A percentile compares a stretch with the other conserved stretches of the same genome.
These are phyloP conservation scores for Tilletia walkeri DNA, from an alignment of 1,284 basidiomycete genomes.

Conservation along the genomic window DNA sequence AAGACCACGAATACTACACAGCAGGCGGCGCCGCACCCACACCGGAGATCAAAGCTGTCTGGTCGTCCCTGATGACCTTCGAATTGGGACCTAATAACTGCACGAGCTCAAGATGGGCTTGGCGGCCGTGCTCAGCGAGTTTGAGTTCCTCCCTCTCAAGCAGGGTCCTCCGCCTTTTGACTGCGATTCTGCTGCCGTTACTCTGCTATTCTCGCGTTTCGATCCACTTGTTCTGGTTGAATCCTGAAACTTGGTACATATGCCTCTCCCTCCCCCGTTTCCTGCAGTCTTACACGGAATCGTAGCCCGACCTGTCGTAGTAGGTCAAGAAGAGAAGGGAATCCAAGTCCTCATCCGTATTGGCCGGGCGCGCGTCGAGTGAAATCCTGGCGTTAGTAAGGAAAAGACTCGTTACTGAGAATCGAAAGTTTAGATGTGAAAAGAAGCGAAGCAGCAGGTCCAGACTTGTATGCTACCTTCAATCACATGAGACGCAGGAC, in stretches of 20 bases:
- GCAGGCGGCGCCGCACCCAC: neutral
- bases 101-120: constrained; percentile 14
- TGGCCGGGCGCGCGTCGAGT: neutral
- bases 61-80: constrained; percentile 15
- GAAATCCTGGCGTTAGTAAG: too few relatives aligned
- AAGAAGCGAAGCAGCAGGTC: too few relatives aligned
- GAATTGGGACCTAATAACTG: constrained; percentile 7
- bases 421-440: too few relatives aligned
- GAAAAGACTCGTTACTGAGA: too few relatives aligned
- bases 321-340: constrained; percentile 9
- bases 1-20: constrained; percentile 9
- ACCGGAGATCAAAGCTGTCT: constrained; percentile 9
- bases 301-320: constrained; percentile 12
- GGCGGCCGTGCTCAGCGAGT: constrained; percentile 8
- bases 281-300: constrained; percentile 8
- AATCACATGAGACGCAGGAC: too few relatives aligned
- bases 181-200: too few relatives aligned
- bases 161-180: neutral
- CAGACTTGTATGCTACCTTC: too few relatives aligned
- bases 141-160: constrained; percentile 12
- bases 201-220: too few relatives aligned
- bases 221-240: neutral
- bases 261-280: too few relatives aligned
- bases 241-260: too few relatives aligned
- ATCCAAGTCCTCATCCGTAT: constrained; percentile 13